phyloP scores from a whole-genome alignment of 2,329 filamentous ascomycete species.

The Aspergillus floridensis region DNA sequence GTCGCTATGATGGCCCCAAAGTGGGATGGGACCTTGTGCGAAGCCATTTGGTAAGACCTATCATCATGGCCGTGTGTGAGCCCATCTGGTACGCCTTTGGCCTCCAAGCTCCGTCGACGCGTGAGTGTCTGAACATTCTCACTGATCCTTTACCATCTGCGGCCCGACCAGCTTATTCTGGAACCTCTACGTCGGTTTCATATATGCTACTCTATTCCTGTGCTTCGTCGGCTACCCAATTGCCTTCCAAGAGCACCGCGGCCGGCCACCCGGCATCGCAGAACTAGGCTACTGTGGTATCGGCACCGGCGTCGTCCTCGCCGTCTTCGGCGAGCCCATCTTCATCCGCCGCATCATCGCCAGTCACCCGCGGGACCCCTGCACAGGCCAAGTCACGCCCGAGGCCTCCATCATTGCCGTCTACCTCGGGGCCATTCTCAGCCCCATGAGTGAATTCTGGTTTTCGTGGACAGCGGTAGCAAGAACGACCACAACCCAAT shows the following conservation, averaged over 20 bases:
- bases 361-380: no score
- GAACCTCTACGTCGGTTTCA: conserved; percentile 62
- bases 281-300: conserved; percentile 70
- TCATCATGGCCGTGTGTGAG: no score
- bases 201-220: conserved; percentile 78
- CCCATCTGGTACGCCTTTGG: no score
- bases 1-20: conserved; percentile 58
- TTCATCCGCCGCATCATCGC: no score
- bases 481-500: no score
- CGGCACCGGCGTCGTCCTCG: conserved; percentile 47
- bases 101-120: no score
- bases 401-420: no score
- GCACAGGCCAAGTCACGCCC: no score
- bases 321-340: conserved; percentile 30
- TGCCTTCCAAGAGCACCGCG: conserved; percentile 66
- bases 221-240: conserved; percentile 82
- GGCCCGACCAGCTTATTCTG: conserved; percentile 55
- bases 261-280: conserved; percentile 66
- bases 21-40: conserved; percentile 57
- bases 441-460: no score
- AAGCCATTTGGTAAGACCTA: conserved; percentile 19
- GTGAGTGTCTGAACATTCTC: no score
- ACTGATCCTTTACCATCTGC: not conserved
- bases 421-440: no score
- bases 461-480: no score